Evolutionary conservation across 164 flowering plant species (phyloP), one percentile per base, ranked within the genome.

Genomic region (Chimonanthus praecox): DNA sequence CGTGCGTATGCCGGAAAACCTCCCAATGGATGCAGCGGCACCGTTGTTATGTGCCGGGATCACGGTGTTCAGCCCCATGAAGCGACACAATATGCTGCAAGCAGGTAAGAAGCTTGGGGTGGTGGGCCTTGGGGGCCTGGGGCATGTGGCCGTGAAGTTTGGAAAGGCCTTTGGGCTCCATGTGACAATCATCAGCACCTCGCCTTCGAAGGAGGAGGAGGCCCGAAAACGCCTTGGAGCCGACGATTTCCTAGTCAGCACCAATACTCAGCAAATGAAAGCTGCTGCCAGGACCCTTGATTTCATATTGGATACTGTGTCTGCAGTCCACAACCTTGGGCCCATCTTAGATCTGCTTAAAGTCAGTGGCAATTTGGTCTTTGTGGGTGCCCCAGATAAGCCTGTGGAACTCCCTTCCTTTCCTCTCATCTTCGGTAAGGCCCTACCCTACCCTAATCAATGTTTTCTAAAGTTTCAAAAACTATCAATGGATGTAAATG

Each of bases 111-210:
- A 78, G 70, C 71, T 90, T 1, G 96, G 97, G 2, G 76, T 93
- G 3, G 87, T 93, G 1, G 98, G 98, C 1, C 82, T 93, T 0
- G 98, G 97, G 0, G 98, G 97, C 0, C 80, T 93, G 0, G 97
- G 98, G 2, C 97, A 90, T 60, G 73, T 92, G 0, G 96, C 92
- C 0, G 88, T 89, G 21, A 92, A 91, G 78, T 84, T 92, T 33
- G 96, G 83, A 0, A 92, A 91, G 85, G 93, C 92, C 0, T 87
- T 89, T 13, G 94, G 92, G 3, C 89, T 80, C 77, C 90, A 93
- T 21, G 97, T 91, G 1, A 91, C 97, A 0, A 88, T 91, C 48
- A 90, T 93, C 18, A 93, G 97, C 83, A 86, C 94, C 66, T 88
- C 93, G 49, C 84, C 90, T 0, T 82, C 86, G 1, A 93, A 91